Conservation (phyloP, 1,139 yeast species). For the Yarrowia galli region DNA sequence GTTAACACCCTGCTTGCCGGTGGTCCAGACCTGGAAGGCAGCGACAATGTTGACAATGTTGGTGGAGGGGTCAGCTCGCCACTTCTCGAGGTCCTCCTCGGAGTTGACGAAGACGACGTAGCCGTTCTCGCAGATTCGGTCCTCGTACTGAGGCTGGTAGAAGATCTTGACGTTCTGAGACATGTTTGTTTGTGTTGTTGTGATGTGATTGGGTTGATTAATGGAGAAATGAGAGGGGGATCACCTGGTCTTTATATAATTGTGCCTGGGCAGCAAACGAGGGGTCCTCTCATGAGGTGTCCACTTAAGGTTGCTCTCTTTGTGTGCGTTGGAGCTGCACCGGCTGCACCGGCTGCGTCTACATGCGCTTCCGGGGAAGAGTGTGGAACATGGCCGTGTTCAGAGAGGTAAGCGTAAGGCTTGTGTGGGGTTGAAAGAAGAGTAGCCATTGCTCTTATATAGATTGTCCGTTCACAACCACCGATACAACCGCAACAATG, state of each 20-base stretch:
- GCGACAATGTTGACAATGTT: constrained; percentile 33
- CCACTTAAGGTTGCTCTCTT: constrained; percentile 36
- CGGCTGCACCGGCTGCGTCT: not conserved
- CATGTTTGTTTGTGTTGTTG: constrained; percentile 13
- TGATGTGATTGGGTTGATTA: not conserved
- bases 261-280: constrained; percentile 19
- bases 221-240: constrained; percentile 1
- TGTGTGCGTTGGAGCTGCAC: constrained; percentile 13
- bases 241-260: constrained; percentile 17
- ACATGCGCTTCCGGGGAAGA: constrained; percentile 22
- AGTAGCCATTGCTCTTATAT: not conserved
- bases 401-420: not conserved
- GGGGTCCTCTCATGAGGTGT: constrained; percentile 1
- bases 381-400: constrained; percentile 1
- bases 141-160: constrained; percentile 39
- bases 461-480: no score
- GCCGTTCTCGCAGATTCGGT: constrained; percentile 39
- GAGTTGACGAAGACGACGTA: constrained; percentile 36
- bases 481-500: no score
- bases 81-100: constrained; percentile 28
- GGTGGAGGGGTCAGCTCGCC: constrained; percentile 29
- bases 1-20: constrained; percentile 37
- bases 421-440: not conserved
- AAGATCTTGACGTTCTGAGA: constrained; percentile 34
- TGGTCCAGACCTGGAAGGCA: constrained; percentile 37